A percentile compares a stretch with the other conserved stretches of the same genome.
Conservation (phyloP, 176 grass and related monocot species). For the Calamus simplicifolius region DNA sequence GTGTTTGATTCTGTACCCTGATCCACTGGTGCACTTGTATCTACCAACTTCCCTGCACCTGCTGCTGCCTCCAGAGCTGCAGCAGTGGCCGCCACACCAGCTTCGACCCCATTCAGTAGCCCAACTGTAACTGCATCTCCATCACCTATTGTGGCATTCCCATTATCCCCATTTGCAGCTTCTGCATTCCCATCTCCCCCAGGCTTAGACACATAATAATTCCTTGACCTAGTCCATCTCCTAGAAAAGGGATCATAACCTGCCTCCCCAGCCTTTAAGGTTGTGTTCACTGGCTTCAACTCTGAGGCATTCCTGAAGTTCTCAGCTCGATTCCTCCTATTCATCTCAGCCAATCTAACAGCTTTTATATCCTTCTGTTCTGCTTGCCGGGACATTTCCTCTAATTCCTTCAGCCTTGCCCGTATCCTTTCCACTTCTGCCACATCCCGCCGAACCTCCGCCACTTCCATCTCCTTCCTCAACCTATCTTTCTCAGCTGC, state of each 20-base stretch:
- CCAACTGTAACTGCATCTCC: conserved; percentile 27
- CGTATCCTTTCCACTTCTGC: conserved; percentile 62
- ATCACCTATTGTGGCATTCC: conserved; percentile 1
- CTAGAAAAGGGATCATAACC: conserved; percentile 96
- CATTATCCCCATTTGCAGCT: conserved; percentile 21
- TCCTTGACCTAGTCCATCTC: conserved; percentile 90
- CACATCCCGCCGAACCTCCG: conserved; percentile 43
- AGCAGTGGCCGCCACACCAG: conserved; percentile 44
- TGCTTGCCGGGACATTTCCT: conserved; percentile 27
- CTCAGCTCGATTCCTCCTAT: conserved; percentile 76
- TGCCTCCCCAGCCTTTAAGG: conserved; percentile 84
- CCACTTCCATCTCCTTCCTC: conserved; percentile 69
- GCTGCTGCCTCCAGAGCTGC: conserved; percentile 76
- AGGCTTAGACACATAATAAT: conserved; percentile 71
- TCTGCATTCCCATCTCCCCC: conserved; percentile 33
- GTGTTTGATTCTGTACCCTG: conserved; percentile 55
- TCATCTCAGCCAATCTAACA: conserved; percentile 93
- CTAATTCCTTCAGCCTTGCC: conserved; percentile 46
- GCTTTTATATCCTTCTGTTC: conserved; percentile 61
- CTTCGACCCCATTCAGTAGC: conserved; percentile 3
- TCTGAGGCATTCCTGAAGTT: conserved; percentile 97
- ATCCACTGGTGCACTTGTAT: conserved; percentile 86
- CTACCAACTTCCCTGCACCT: conserved; percentile 71
- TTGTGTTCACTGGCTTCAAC: conserved; percentile 71
- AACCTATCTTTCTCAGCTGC: conserved; percentile 95